These are phyloP conservation scores for Cyclocybe aegerita DNA, from an alignment of 768 basidiomycete genomes.

Conservation along the genomic window DNA sequence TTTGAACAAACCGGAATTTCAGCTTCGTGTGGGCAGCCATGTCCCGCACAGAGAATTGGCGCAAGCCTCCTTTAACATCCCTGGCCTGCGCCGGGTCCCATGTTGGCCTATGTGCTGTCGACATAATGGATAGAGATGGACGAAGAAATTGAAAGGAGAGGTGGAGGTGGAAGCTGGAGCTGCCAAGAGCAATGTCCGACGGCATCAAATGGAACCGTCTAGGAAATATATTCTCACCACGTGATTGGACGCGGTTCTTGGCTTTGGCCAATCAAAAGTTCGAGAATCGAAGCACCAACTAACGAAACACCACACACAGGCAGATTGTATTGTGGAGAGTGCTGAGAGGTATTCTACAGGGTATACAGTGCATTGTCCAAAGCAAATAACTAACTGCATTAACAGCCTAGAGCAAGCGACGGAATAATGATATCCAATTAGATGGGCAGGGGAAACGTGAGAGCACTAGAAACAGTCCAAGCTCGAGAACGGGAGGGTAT, in stretches of 20 bases:
- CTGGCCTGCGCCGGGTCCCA: constrained; percentile 97
- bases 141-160: not conserved
- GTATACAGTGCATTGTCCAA: constrained; percentile 5
- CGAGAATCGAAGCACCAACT: not conserved
- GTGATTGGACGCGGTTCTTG: not conserved
- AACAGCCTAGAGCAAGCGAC: constrained; percentile 12
- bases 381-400: constrained; percentile 5
- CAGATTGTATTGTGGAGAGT: not conserved
- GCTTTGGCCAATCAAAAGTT: too few relatives aligned
- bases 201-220: not conserved
- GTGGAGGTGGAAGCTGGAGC: not conserved
- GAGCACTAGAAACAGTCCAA: not conserved
- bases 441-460: not conserved
- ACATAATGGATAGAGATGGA: constrained; percentile 47
- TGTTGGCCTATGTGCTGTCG: constrained; percentile 91
- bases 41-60: constrained; percentile 90
- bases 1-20: constrained; percentile 77
- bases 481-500: not conserved
- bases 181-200: not conserved
- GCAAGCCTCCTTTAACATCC: constrained; percentile 89
- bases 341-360: constrained; percentile 2
- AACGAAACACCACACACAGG: not conserved
- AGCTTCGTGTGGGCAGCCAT: constrained; percentile 97
- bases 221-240: constrained; percentile 14
- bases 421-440: constrained; percentile 3